phyloP scores from a whole-genome alignment of 2,329 filamentous ascomycete species.

The Aspergillus arachidicola region DNA sequence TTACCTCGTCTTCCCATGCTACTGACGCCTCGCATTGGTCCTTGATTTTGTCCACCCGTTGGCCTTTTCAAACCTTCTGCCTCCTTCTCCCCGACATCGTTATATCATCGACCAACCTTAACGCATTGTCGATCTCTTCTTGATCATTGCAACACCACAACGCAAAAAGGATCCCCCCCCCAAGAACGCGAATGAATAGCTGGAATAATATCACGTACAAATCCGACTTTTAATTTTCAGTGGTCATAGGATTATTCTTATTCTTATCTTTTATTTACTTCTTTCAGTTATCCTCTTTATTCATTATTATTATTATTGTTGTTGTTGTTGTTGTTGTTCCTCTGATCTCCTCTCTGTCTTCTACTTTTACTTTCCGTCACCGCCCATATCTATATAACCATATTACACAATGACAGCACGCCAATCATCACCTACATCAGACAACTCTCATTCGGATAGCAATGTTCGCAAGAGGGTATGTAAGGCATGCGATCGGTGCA shows the following conservation, averaged over 20 bases:
- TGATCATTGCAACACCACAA: conserved; percentile 1
- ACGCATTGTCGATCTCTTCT: conserved; percentile 3
- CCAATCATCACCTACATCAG: conserved; percentile 43
- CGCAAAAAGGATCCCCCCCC: not conserved
- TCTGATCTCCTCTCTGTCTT: not conserved
- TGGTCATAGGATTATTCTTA: not conserved
- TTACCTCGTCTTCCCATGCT: conserved; percentile 8
- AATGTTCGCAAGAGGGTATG: conserved; percentile 56
- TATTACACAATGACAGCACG: conserved; percentile 40
- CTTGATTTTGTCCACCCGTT: conserved; percentile 2
- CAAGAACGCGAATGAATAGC: not conserved
- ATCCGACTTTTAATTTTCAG: not conserved
- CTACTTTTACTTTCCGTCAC: not conserved
- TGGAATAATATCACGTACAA: not conserved
- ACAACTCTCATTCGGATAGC: conserved; percentile 47
- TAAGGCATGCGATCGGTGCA: conserved; percentile 67
- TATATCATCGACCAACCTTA: conserved; percentile 9
- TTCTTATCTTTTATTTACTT: not conserved
- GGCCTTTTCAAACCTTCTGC: conserved; percentile 3
- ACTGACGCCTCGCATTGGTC: not conserved
- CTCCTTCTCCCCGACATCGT: conserved; percentile 6
- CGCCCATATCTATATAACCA: conserved; percentile 11
- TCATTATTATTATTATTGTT: not conserved
- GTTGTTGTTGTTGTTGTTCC: not conserved
- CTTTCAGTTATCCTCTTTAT: not conserved